Percentiles rank a stretch among this genome's conserved stretches.
Evolutionary conservation across 768 basidiomycete genomes (phyloP).

Genomic region (Boletus tylopilopsis): DNA sequence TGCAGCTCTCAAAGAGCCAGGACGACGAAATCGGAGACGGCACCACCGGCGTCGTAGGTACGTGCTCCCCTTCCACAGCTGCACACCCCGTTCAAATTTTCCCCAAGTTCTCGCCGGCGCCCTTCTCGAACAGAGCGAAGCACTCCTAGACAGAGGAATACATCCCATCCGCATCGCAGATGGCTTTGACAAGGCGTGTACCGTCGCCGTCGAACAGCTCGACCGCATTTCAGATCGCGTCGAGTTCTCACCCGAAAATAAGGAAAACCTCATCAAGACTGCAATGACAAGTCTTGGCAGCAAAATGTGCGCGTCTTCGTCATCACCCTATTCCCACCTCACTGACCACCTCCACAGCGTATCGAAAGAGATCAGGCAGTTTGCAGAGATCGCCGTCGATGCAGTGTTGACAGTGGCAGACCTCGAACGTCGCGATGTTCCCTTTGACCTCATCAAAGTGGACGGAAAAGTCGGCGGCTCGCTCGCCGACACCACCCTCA

Average conservation of each 20-base stretch:
- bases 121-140: conserved; percentile 89
- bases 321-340: neutral
- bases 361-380: conserved; percentile 92
- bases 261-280: conserved; percentile 85
- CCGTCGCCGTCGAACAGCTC: conserved; percentile 85
- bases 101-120: conserved; percentile 91
- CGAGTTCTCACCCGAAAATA: conserved; percentile 77
- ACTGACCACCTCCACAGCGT: conserved; percentile 55
- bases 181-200: conserved; percentile 94
- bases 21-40: conserved; percentile 99
- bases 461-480: conserved; percentile 99
- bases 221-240: conserved; percentile 89
- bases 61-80: conserved; percentile 32
- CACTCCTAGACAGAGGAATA: conserved; percentile 97
- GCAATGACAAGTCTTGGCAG: conserved; percentile 96
- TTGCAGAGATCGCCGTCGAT: conserved; percentile 97
- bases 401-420: conserved; percentile 95
- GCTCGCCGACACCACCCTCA: conserved; percentile 89
- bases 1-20: conserved; percentile 95
- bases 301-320: conserved; percentile 70
- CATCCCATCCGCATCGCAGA: conserved; percentile 99
- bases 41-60: conserved; percentile 98
- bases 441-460: conserved; percentile 98
- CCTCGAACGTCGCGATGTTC: conserved; percentile 89
- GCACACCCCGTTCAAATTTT: conserved; percentile 1